Conservation (phyloP, 768 basidiomycete species). For the Peribolospora baueri region DNA sequence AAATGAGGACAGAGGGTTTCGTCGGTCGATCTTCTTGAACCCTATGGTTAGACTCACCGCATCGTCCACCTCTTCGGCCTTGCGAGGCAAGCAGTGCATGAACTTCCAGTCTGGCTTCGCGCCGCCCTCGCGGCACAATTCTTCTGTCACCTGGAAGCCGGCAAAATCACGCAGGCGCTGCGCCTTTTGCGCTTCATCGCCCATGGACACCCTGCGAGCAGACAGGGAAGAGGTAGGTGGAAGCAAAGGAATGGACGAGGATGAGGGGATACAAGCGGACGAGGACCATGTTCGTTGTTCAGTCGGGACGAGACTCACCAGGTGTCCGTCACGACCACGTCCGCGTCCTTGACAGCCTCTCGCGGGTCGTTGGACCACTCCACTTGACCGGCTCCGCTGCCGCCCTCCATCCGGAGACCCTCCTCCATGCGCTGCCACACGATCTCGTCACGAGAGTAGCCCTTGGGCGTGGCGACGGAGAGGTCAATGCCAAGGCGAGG, state of each 20-base stretch:
- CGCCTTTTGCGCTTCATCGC: conserved; percentile 80
- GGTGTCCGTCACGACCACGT: conserved; percentile 92
- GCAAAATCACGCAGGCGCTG: conserved; percentile 62
- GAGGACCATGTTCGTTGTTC: not conserved
- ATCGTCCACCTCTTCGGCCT: conserved; percentile 80
- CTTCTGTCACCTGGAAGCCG: conserved; percentile 85
- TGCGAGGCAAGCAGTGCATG: conserved; percentile 84
- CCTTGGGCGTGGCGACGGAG: conserved; percentile 53
- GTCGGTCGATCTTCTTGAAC: not conserved
- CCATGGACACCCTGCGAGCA: conserved; percentile 76
- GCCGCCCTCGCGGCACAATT: conserved; percentile 33
- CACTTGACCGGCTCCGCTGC: not conserved
- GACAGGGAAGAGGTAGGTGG: not conserved
- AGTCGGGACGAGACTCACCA: conserved; percentile 30
- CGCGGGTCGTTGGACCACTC: conserved; percentile 25
- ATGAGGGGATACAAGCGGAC: not conserved
- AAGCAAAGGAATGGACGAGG: not conserved
- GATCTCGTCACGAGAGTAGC: conserved; percentile 24
- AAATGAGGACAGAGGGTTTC: not conserved
- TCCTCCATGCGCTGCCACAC: conserved; percentile 66
- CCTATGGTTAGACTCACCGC: conserved; percentile 29
- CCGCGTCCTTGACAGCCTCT: conserved; percentile 69
- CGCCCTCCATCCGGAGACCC: conserved; percentile 8
- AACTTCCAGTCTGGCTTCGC: conserved; percentile 28
- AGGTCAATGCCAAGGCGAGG: conserved; percentile 73